Conservation (phyloP, 495 filamentous ascomycete species). For the Sabuloglossum arenarium region DNA sequence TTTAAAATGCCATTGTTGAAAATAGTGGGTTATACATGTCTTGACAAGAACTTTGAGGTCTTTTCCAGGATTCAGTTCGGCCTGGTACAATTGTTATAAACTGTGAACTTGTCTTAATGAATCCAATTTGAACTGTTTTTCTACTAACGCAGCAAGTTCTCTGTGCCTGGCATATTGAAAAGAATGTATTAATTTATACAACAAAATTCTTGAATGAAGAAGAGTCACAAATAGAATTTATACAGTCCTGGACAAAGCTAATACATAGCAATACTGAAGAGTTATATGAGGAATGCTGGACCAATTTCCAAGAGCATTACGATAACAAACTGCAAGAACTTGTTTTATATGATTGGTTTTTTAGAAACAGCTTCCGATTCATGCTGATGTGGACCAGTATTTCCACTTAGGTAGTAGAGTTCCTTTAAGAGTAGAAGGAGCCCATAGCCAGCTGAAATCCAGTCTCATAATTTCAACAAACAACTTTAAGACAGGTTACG, state of each 20-base stretch:
- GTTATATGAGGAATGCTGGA: neutral
- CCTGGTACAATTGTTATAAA: neutral
- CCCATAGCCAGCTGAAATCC: neutral
- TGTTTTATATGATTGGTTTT: neutral
- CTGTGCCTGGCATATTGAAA: neutral
- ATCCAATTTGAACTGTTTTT: neutral
- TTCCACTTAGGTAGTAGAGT: neutral
- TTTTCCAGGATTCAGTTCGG: neutral
- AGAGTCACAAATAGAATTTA: neutral
- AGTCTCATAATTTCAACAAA: neutral
- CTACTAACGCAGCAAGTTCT: neutral
- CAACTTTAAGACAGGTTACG: neutral
- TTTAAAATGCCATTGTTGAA: slow-evolving; percentile 2
- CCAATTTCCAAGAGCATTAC: neutral
- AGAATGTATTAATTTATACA: neutral
- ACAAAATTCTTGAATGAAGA: neutral
- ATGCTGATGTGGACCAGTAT: neutral
- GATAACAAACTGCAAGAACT: neutral
- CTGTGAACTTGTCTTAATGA: neutral
- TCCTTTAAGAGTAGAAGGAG: neutral
- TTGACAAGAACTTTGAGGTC: neutral
- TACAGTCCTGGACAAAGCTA: neutral
- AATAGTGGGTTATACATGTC: neutral
- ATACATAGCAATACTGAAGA: neutral
- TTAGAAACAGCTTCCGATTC: neutral